phyloP scores from a whole-genome alignment of 83 land plant genomes.

The Picea mariana region DNA sequence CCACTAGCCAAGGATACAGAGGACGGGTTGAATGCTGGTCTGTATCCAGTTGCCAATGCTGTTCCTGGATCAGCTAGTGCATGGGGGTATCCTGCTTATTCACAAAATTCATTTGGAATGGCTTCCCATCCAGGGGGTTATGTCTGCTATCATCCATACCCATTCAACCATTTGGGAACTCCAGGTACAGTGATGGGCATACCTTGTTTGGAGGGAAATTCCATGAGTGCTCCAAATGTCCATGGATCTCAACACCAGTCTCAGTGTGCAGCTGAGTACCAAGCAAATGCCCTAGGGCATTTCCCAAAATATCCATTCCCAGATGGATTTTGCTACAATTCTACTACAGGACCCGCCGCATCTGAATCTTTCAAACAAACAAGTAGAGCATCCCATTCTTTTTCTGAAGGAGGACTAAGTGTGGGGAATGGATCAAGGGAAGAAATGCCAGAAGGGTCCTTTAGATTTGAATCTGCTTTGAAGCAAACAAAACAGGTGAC shows the following conservation, averaged over 20 bases:
- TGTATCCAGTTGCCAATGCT: not conserved
- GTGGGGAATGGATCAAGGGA: not conserved
- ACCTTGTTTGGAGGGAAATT: conserved; percentile 12
- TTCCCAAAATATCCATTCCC: conserved; percentile 6
- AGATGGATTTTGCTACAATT: conserved; percentile 9
- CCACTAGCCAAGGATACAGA: not conserved
- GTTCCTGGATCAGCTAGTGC: conserved; percentile 1
- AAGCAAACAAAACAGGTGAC: not conserved
- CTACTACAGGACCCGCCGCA: not conserved
- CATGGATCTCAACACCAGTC: conserved; percentile 14
- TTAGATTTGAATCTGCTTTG: conserved; percentile 12
- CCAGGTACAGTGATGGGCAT: conserved; percentile 5
- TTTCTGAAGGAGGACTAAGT: not conserved
- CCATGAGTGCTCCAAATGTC: not conserved
- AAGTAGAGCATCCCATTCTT: not conserved
- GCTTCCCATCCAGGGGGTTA: not conserved
- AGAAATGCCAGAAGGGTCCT: not conserved
- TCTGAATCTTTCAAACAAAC: not conserved
- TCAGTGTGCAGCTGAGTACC: not conserved
- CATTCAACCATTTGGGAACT: conserved; percentile 5
- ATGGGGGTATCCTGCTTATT: conserved; percentile 14
- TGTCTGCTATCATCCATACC: conserved; percentile 7
- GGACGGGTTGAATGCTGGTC: not conserved
- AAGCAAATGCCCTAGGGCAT: not conserved
- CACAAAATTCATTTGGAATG: conserved; percentile 6